phyloP scores from a whole-genome alignment of 78 protist genomes.

The Dictyostelium brefeldianum region DNA sequence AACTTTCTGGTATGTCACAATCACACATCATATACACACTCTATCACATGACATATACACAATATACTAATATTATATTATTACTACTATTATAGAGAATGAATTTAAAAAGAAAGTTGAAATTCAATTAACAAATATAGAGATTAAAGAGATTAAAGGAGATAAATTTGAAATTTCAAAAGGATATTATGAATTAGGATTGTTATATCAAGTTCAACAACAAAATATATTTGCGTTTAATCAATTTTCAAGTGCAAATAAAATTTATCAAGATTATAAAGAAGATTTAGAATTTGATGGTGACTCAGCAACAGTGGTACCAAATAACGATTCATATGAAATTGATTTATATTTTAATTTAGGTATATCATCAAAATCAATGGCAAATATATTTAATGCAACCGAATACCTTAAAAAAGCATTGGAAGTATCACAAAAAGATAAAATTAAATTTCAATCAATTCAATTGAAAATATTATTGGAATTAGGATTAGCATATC shows the following conservation, averaged over 20 bases:
- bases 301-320: conserved; percentile 24
- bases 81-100: not conserved
- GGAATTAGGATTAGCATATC: conserved; percentile 48
- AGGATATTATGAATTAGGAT: conserved; percentile 53
- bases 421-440: conserved; percentile 26
- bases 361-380: conserved; percentile 50
- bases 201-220: conserved; percentile 44
- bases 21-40: no score
- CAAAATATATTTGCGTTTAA: conserved; percentile 48
- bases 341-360: conserved; percentile 39
- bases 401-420: conserved; percentile 72
- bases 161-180: conserved; percentile 60
- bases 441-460: not conserved
- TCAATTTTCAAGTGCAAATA: conserved; percentile 53
- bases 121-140: conserved; percentile 26
- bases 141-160: conserved; percentile 32
- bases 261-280: conserved; percentile 61
- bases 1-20: not conserved
- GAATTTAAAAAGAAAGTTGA: conserved; percentile 71
- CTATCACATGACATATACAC: no score
- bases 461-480: conserved; percentile 30
- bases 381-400: conserved; percentile 77
- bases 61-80: not conserved
- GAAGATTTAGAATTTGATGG: conserved; percentile 55
- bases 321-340: conserved; percentile 40